These are phyloP conservation scores for Quercus bicolor DNA, from an alignment of 306 rosid species.

Conservation along the genomic window DNA sequence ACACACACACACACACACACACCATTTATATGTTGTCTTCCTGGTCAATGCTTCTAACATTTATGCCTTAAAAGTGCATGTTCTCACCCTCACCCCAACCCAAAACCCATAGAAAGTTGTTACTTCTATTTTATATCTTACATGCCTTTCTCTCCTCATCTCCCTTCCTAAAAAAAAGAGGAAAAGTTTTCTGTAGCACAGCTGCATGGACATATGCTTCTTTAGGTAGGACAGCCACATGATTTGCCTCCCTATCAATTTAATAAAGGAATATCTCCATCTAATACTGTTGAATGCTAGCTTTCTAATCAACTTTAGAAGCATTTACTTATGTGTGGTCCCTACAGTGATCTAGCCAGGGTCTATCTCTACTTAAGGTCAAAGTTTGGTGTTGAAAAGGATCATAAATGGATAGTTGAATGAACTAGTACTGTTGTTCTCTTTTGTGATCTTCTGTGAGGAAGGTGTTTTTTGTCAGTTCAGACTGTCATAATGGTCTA, in stretches of 20 bases:
- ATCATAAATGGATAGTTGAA: not conserved
- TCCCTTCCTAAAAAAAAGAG: not conserved
- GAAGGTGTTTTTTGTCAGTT: not conserved
- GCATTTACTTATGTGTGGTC: too few species aligned
- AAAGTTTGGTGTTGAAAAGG: not conserved
- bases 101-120: not conserved
- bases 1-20: slow-evolving; percentile 3
- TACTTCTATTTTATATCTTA: not conserved
- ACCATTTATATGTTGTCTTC: not conserved
- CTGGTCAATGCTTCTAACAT: slow-evolving; percentile 1
- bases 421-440: not conserved
- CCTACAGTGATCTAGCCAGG: not conserved
- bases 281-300: not conserved
- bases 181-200: not conserved
- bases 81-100: not conserved
- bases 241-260: not conserved
- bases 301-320: not conserved
- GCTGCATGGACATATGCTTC: not conserved
- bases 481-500: not conserved
- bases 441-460: not conserved
- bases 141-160: not conserved
- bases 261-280: not conserved
- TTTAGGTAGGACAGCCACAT: not conserved
- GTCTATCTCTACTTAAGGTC: not conserved
- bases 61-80: not conserved